Evolutionary conservation across 1,139 yeast species (phyloP), one percentile per base, ranked within the genome.

Genomic region (Petasospora fabianii): DNA sequence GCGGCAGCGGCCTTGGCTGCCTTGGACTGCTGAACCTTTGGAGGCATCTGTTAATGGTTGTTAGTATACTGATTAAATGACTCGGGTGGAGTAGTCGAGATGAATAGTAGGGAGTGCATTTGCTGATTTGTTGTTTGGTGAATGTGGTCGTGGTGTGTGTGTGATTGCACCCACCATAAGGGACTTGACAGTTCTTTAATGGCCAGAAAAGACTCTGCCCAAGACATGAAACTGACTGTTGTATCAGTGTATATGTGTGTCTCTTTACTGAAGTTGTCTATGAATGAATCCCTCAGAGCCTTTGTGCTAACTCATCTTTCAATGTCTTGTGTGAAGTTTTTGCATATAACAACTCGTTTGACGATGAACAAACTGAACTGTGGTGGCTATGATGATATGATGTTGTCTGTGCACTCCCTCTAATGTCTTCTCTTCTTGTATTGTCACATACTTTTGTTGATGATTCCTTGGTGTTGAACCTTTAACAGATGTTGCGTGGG

Each of bases 1-100:
- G 97, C 97, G 80, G 98, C 97, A 68, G 97, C 97, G 71, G 97
- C 97, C 83, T 90, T 90, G 69, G 96, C 96, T 73, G 97, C 97
- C 82, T 92, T 92, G 68, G 97, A 84, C 76, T 87, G 94, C 81
- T 90, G 97, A 75, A 86, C 78, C 80, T 90, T 92, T 81, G 97
- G 97, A 75, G 97, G 97, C 98, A 92, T 90, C 73, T 80, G 69
- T 57, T 21, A 34, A 36, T 15, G 17, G 24, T 42, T 51, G 73
- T 68, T 69, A 68, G 73, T 68, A 64, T 27, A 24, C 21, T n/a
- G 24, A 6, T 30, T 22, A n/a, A n/a, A n/a, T n/a, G n/a, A n/a
- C n/a, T n/a, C n/a, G n/a, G n/a, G 10, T 26, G 15, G n/a, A 10
- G n/a, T 9, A 13, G 28, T 6, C 13, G n/a, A 5, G 16, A 6